phyloP scores from a whole-genome alignment of 2,329 filamentous ascomycete species.

The Curvularia sp. region DNA sequence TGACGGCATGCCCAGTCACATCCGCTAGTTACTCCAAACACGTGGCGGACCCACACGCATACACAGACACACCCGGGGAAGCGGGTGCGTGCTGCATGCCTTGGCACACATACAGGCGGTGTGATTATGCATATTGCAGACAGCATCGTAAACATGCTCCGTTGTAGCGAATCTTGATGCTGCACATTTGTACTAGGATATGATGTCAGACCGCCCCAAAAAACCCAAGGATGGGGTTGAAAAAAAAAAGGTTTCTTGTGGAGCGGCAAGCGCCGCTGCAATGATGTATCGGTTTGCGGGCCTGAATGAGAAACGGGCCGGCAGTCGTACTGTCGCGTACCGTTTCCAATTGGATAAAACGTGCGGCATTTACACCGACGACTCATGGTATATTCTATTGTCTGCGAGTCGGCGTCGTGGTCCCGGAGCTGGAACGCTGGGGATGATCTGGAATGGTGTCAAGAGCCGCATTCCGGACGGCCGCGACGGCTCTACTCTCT shows the following conservation, averaged over 20 bases:
- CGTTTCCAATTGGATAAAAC: not conserved
- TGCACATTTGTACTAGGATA: not conserved
- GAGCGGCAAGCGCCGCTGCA: not conserved
- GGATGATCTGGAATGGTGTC: conserved; percentile 29
- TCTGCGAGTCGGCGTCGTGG: conserved; percentile 17
- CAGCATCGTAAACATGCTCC: conserved; percentile 19
- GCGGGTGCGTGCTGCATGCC: conserved; percentile 18
- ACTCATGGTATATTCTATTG: conserved; percentile 4
- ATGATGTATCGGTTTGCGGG: not conserved
- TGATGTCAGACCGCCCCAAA: conserved; percentile 9
- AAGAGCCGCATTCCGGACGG: conserved; percentile 43
- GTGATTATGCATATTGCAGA: conserved; percentile 38
- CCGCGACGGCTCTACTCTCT: conserved; percentile 54
- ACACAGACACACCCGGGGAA: conserved; percentile 23
- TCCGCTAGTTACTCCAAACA: not conserved
- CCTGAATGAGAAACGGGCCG: conserved; percentile 1
- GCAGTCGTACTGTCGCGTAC: not conserved
- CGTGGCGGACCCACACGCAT: not conserved
- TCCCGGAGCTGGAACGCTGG: conserved; percentile 17
- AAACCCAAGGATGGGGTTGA: not conserved
- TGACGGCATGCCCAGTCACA: not conserved
- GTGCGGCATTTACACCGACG: conserved; percentile 5
- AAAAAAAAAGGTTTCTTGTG: conserved; percentile 1
- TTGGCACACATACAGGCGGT: conserved; percentile 35
- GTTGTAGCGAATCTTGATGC: not conserved